Evolutionary conservation across 2,329 filamentous ascomycete species (phyloP).

Genomic region (Stagonosporopsis tanaceti): DNA sequence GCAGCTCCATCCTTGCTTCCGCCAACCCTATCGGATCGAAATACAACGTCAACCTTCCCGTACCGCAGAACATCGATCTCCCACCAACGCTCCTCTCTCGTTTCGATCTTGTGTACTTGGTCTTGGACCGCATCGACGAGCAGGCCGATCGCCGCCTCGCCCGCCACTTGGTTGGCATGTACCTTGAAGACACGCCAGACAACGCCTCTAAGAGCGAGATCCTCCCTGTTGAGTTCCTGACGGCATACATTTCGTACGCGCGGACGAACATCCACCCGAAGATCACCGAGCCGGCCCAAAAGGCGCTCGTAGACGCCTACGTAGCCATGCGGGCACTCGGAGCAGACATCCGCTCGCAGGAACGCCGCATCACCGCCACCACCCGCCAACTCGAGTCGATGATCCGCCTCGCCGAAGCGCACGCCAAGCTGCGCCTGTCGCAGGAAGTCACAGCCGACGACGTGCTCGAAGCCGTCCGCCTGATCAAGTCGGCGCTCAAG

Average conservation of each 20-base stretch:
- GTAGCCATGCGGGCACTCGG: conserved; percentile 95
- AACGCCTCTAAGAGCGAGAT: conserved; percentile 82
- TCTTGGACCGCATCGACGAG: conserved; percentile 93
- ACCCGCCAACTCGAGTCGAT: conserved; percentile 97
- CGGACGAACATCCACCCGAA: conserved; percentile 83
- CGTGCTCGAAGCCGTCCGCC: conserved; percentile 86
- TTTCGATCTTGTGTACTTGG: conserved; percentile 96
- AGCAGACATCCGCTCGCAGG: conserved; percentile 72
- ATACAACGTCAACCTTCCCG: conserved; percentile 94
- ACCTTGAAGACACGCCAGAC: conserved; percentile 91
- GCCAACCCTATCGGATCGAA: conserved; percentile 98
- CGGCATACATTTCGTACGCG: conserved; percentile 96
- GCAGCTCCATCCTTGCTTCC: conserved; percentile 94
- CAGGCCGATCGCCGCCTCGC: conserved; percentile 86
- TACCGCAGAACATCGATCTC: conserved; percentile 97
- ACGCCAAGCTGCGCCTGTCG: conserved; percentile 95
- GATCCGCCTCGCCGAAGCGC: conserved; percentile 95
- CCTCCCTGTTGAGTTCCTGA: conserved; percentile 88
- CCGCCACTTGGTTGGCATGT: conserved; percentile 93
- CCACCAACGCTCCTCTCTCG: conserved; percentile 93
- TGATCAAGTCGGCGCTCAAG: conserved; percentile 94
- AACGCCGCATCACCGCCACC: conserved; percentile 96
- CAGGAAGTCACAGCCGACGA: conserved; percentile 78
- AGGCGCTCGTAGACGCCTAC: conserved; percentile 85
- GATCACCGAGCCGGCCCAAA: conserved; percentile 80